Evolutionary conservation across 2,329 filamentous ascomycete genomes (phyloP).

Genomic region (Helotiales sp.): DNA sequence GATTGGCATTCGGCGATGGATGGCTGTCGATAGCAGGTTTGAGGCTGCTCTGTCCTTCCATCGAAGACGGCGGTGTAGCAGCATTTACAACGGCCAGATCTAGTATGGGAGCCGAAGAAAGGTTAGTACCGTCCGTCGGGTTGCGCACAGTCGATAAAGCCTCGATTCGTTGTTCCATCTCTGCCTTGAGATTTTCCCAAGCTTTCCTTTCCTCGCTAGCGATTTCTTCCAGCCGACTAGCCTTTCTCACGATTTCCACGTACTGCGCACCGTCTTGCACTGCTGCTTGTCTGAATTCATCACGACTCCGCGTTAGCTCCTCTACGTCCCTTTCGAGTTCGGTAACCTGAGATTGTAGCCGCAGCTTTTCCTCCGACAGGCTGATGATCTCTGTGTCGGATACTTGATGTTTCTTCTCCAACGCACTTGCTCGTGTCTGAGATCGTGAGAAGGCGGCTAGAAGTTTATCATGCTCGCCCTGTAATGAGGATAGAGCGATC

Average conservation of each 20-base stretch:
- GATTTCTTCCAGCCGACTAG: slow-evolving; percentile 32
- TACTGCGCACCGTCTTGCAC: slow-evolving; percentile 36
- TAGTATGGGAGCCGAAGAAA: background rate
- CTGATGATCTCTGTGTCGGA: slow-evolving; percentile 52
- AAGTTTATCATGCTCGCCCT: slow-evolving; percentile 53
- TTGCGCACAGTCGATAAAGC: slow-evolving; percentile 15
- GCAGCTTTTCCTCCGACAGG: slow-evolving; percentile 50
- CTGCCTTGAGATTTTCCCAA: slow-evolving; percentile 29
- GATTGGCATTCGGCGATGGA: slow-evolving; percentile 1
- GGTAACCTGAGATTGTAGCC: slow-evolving; percentile 46
- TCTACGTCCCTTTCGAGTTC: slow-evolving; percentile 49
- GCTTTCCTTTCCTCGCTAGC: slow-evolving; percentile 30
- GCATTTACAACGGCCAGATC: background rate
- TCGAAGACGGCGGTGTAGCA: slow-evolving; percentile 4
- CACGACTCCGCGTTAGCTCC: slow-evolving; percentile 47
- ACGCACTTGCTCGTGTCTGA: slow-evolving; percentile 47
- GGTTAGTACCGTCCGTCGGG: background rate
- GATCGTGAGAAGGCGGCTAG: slow-evolving; percentile 52
- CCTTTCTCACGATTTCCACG: slow-evolving; percentile 36
- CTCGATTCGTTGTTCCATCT: slow-evolving; percentile 32
- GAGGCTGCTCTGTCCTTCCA: slow-evolving; percentile 5
- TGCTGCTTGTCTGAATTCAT: slow-evolving; percentile 40
- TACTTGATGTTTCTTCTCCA: slow-evolving; percentile 51
- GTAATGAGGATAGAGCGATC: slow-evolving; percentile 50
- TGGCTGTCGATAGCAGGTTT: slow-evolving; percentile 11